phyloP scores from a whole-genome alignment of 306 rosid genomes.

The Ammopiptanthus mongolicus region DNA sequence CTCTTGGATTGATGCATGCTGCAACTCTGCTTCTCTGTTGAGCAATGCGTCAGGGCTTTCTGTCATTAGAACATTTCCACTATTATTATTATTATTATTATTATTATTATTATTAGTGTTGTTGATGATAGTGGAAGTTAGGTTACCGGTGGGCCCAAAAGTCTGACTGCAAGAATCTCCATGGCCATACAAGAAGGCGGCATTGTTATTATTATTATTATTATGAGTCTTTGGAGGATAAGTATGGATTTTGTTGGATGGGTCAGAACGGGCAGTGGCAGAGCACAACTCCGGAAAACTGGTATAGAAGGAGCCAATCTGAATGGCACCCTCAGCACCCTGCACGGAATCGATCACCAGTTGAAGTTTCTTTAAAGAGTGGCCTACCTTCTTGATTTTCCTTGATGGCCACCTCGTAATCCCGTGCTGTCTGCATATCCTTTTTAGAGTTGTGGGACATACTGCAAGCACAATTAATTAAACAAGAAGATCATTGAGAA shows the following conservation, averaged over 20 bases:
- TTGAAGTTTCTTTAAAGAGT: constrained; percentile 60
- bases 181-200: constrained; percentile 20
- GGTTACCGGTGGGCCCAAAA: constrained; percentile 26
- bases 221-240: neutral
- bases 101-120: neutral
- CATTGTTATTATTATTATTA: neutral
- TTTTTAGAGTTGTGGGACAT: constrained; percentile 65
- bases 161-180: constrained; percentile 39
- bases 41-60: constrained; percentile 26
- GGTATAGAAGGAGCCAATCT: constrained; percentile 47
- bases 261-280: neutral
- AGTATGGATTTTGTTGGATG: constrained; percentile 5
- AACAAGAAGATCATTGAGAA: neutral
- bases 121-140: constrained; percentile 14
- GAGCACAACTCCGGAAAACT: constrained; percentile 55
- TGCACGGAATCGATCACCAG: constrained; percentile 59
- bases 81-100: constrained; percentile 20
- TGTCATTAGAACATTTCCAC: constrained; percentile 29
- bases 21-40: constrained; percentile 23
- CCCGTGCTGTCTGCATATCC: constrained; percentile 75
- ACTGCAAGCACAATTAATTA: constrained; percentile 26
- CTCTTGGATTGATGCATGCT: constrained; percentile 11
- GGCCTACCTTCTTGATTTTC: constrained; percentile 66
- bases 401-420: constrained; percentile 65
- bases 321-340: constrained; percentile 63